Percentiles rank a stretch among this genome's conserved stretches.
Evolutionary conservation across 306 rosid genomes (phyloP).

Genomic region (Quercus gilva): DNA sequence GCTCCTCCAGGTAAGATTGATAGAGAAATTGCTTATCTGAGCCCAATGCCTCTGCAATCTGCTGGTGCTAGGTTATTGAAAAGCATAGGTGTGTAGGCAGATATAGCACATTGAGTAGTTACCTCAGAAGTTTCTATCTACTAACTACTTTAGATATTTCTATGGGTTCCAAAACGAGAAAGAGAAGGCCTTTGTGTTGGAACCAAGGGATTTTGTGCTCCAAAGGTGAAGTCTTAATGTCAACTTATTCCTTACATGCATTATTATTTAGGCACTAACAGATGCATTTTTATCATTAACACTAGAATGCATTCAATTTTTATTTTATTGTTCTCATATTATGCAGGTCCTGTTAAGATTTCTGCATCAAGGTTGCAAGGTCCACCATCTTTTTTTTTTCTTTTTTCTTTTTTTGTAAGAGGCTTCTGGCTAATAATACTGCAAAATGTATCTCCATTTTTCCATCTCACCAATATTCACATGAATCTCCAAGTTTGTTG

Average conservation of each 20-base stretch:
- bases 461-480: background rate
- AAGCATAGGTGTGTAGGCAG: conserved; percentile 40
- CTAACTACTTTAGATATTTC: background rate
- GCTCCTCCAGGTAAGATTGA: conserved; percentile 50
- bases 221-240: conserved; percentile 43
- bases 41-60: conserved; percentile 58
- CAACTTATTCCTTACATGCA: background rate
- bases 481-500: conserved; percentile 43
- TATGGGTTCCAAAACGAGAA: conserved; percentile 53
- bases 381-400: background rate
- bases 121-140: conserved; percentile 1
- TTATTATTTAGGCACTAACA: too few relatives aligned
- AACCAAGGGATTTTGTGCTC: conserved; percentile 80
- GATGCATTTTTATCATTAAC: too few relatives aligned
- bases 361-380: conserved; percentile 58
- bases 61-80: conserved; percentile 29
- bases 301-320: too few relatives aligned
- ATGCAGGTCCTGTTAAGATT: conserved; percentile 64
- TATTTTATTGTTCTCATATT: background rate
- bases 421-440: background rate
- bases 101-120: background rate
- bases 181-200: conserved; percentile 72
- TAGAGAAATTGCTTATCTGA: conserved; percentile 30
- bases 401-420: too few relatives aligned
- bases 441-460: background rate